Evolutionary conservation across 257 asterid species (phyloP), one percentile per base, ranked within the genome.

Genomic region (Jacaranda copaia): DNA sequence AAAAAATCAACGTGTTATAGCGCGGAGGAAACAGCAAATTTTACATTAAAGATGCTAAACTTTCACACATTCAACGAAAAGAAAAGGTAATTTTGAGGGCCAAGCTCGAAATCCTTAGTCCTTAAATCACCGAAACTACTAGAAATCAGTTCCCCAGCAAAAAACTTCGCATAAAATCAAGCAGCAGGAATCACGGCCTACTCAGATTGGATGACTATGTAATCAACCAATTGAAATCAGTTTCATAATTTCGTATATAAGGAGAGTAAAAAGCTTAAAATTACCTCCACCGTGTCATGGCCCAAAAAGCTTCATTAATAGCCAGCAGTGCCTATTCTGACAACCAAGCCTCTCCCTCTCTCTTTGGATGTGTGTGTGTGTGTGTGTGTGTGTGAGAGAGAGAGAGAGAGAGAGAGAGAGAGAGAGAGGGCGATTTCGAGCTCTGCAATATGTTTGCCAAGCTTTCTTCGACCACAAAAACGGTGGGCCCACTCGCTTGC

Each of bases 391-490:
- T 40, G 57, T 42, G 68, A 12, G 46, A 8, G 45, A 36, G 64
- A 49, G 79, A 36, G 66, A 67, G 67, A 20, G 74, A 36, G 70
- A 3, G 48, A 14, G 18, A 12, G 43, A 39, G 67, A 61, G 38
- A 51, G 11, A 8, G 43, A 65, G 71, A n/a, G 15, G 49, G 4
- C 38, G 75, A 56, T 13, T 13, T 32, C 57, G 70, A 77, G 19
- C 16, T 12, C 56, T 69, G 64, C 61, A 32, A 25, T 45, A 7
- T 25, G 46, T 3, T 42, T 25, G 69, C 8, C 11, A 5, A 10
- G 43, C 67, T 67, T 10, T n/a, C 16, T 77, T 68, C 70, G 49
- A 73, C 70, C 78, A 73, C 83, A 67, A 48, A 46, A 56, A 35
- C 0, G 63, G 11, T 40, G 35, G 78, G 45, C 79, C 77, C 73